A percentile compares a stretch with the other conserved stretches of the same genome.
Conservation (phyloP, 1,284 basidiomycete genomes). For the Apiotrichum gracile region DNA sequence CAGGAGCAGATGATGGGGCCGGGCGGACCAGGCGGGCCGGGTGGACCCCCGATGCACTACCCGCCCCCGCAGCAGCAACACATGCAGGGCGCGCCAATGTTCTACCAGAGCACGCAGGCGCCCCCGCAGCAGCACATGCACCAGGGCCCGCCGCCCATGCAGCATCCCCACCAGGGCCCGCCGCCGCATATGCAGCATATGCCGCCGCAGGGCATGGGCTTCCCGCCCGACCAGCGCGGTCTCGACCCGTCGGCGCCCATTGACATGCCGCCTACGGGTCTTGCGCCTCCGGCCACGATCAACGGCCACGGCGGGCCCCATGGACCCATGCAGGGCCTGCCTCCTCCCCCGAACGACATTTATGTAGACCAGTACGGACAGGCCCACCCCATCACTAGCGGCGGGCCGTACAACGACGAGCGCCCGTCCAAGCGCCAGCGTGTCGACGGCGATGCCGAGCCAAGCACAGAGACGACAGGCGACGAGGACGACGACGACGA, state of each 20-base stretch:
- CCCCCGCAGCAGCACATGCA: neutral
- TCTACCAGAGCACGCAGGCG: neutral
- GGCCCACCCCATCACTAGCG: slow-evolving; percentile 24
- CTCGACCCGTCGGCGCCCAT: slow-evolving; percentile 7
- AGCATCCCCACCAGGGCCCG: neutral
- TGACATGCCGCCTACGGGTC: slow-evolving; percentile 4
- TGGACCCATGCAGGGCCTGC: slow-evolving; percentile 18
- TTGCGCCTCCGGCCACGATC: slow-evolving; percentile 34
- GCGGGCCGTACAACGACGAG: neutral
- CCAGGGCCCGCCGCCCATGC: neutral
- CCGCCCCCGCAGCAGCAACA: slow-evolving; percentile 3
- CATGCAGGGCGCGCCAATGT: neutral
- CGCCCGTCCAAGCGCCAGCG: slow-evolving; percentile 23
- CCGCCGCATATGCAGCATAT: neutral
- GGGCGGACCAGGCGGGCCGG: no score
- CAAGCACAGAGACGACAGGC: slow-evolving; percentile 10
- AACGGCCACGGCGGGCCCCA: slow-evolving; percentile 24
- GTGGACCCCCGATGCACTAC: neutral
- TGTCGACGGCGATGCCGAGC: slow-evolving; percentile 7
- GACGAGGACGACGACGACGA: slow-evolving; percentile 30
- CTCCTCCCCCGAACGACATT: slow-evolving; percentile 28
- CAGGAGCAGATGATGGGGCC: no score
- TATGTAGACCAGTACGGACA: slow-evolving; percentile 44
- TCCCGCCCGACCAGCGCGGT: neutral
- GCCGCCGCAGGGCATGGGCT: neutral